Conservation (phyloP, 2,329 filamentous ascomycete genomes). For the Fusarium lateritium region DNA sequence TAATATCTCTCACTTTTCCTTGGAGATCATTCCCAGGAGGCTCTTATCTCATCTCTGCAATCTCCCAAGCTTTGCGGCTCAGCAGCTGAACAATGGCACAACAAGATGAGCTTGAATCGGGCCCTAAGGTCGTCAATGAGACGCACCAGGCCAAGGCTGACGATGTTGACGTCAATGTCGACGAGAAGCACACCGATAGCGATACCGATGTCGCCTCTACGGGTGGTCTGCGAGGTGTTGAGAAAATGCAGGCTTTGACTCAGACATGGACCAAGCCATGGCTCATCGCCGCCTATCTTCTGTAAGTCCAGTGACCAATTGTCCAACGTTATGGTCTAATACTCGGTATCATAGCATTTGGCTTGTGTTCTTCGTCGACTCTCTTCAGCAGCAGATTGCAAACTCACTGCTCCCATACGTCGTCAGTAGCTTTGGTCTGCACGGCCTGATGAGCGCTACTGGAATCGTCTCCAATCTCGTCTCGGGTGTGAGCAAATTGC, state of each 20-base stretch:
- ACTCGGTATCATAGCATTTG: conserved; percentile 51
- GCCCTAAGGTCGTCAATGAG: conserved; percentile 4
- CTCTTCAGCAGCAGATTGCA: conserved; percentile 49
- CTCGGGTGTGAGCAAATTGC: conserved; percentile 69
- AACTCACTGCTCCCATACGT: conserved; percentile 43
- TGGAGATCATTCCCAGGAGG: not conserved
- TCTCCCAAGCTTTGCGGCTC: not conserved
- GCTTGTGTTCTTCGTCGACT: conserved; percentile 58
- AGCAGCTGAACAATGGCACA: conserved; percentile 1
- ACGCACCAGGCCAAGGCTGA: not conserved
- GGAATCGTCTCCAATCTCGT: conserved; percentile 57
- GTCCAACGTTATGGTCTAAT: not conserved
- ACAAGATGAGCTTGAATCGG: conserved; percentile 10
- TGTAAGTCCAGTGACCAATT: conserved; percentile 14
- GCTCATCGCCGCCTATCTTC: conserved; percentile 54
- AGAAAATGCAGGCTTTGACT: conserved; percentile 56
- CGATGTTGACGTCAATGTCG: not conserved
- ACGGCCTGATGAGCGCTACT: conserved; percentile 64
- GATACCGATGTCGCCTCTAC: conserved; percentile 8
- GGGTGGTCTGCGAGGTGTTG: conserved; percentile 47
- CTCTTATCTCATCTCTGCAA: not conserved
- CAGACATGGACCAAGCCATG: conserved; percentile 54
- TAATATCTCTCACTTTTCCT: not conserved
- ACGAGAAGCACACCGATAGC: not conserved
- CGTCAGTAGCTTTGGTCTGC: conserved; percentile 60